Evolutionary conservation across 331 rosid genomes (phyloP).

Genomic region (Erythrophleum ivorense): DNA sequence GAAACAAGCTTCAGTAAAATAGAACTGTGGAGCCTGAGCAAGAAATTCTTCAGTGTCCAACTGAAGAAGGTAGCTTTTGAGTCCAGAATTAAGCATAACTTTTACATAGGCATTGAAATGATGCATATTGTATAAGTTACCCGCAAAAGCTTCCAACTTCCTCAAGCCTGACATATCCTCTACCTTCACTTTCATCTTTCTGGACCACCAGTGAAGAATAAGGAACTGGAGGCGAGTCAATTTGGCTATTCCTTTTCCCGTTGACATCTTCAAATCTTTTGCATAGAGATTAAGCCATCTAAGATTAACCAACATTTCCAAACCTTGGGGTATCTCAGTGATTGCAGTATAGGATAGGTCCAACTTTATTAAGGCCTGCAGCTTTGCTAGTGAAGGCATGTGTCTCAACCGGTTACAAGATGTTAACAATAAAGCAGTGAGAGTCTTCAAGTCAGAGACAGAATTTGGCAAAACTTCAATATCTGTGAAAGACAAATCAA

Average conservation of each 20-base stretch:
- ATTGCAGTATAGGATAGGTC: slow-evolving; percentile 30
- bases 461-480: slow-evolving; percentile 40
- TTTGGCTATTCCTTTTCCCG: slow-evolving; percentile 25
- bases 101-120: slow-evolving; percentile 22
- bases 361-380: slow-evolving; percentile 28
- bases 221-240: slow-evolving; percentile 41
- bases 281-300: slow-evolving; percentile 39
- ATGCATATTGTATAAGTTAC: slow-evolving; percentile 3
- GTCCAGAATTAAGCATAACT: background rate
- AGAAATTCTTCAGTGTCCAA: background rate
- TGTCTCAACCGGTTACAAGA: background rate
- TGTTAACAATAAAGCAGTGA: slow-evolving; percentile 30
- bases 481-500: slow-evolving; percentile 39
- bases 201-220: background rate
- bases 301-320: slow-evolving; percentile 41
- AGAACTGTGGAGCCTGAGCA: background rate
- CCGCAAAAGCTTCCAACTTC: slow-evolving; percentile 33
- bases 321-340: slow-evolving; percentile 39
- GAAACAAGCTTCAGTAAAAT: background rate
- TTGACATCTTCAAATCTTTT: background rate
- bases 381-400: slow-evolving; percentile 24
- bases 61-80: slow-evolving; percentile 3
- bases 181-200: slow-evolving; percentile 5
- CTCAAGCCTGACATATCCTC: slow-evolving; percentile 30
- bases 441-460: slow-evolving; percentile 28